These are phyloP conservation scores for Xylaria sp. DNA, from an alignment of 2,329 filamentous ascomycete genomes.

Conservation along the genomic window DNA sequence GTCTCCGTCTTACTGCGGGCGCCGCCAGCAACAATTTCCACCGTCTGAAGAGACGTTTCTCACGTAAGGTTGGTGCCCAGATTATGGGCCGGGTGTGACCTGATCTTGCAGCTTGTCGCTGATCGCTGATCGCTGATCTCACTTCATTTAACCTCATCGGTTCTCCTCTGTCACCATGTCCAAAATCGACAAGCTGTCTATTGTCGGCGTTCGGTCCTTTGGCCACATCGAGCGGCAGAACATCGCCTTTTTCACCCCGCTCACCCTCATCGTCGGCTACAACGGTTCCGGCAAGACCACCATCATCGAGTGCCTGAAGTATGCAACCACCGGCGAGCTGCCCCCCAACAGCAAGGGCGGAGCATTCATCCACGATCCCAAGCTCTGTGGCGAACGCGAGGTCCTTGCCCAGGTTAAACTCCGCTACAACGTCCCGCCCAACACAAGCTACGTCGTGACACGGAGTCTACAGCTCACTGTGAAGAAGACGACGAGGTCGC, in stretches of 20 bases:
- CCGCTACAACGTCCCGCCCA: conserved; percentile 82
- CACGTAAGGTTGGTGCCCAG: conserved; percentile 1
- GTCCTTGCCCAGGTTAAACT: conserved; percentile 92
- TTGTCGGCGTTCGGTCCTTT: conserved; percentile 87
- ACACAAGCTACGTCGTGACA: conserved; percentile 82
- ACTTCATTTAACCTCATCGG: conserved; percentile 8
- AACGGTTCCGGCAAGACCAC: conserved; percentile 99
- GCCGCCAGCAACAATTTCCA: background rate
- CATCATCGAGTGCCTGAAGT: conserved; percentile 98
- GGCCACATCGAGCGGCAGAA: conserved; percentile 78
- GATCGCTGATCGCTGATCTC: conserved; percentile 11
- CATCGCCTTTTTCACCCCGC: conserved; percentile 87
- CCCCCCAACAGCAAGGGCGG: conserved; percentile 91
- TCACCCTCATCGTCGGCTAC: conserved; percentile 95
- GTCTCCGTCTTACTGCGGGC: background rate
- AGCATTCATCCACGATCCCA: conserved; percentile 97
- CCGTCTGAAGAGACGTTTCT: background rate
- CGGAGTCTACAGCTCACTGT: conserved; percentile 87
- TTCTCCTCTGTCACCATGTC: conserved; percentile 64
- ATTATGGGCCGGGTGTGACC: conserved; percentile 22
- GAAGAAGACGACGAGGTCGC: conserved; percentile 79
- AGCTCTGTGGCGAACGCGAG: conserved; percentile 87
- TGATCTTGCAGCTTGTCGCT: conserved; percentile 13
- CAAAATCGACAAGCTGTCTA: conserved; percentile 88
- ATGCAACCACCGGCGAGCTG: conserved; percentile 93